A percentile compares a stretch with the other conserved stretches of the same genome.
These are phyloP conservation scores for Vachellia collinsii DNA, from an alignment of 306 rosid genomes.

Conservation along the genomic window DNA sequence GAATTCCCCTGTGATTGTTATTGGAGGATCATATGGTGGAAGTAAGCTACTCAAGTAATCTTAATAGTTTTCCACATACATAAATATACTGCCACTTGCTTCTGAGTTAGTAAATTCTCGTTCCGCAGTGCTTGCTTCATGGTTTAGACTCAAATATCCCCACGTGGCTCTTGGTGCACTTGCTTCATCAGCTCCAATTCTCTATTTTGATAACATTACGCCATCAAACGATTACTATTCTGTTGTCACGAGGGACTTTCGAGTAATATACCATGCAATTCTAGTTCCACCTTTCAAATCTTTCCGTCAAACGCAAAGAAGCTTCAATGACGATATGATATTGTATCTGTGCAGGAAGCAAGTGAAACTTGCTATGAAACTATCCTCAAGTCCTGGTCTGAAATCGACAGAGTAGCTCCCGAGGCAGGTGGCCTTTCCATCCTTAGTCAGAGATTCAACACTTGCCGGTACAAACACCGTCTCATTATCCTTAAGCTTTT, in stretches of 20 bases:
- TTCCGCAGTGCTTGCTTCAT: conserved; percentile 50
- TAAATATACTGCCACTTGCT: background rate
- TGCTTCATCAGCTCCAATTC: conserved; percentile 60
- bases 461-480: conserved; percentile 49
- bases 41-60: conserved; percentile 41
- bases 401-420: conserved; percentile 54
- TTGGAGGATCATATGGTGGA: conserved; percentile 86
- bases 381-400: conserved; percentile 61
- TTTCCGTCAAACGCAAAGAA: background rate
- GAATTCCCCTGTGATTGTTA: conserved; percentile 59
- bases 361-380: conserved; percentile 49
- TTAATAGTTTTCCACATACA: background rate
- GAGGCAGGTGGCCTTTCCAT: conserved; percentile 51
- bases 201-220: conserved; percentile 47
- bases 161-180: conserved; percentile 51
- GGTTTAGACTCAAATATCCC: conserved; percentile 63
- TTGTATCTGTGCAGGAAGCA: conserved; percentile 41
- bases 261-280: conserved; percentile 42
- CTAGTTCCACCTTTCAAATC: background rate
- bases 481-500: conserved; percentile 39
- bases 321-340: conserved; percentile 1
- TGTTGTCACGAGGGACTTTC: conserved; percentile 61
- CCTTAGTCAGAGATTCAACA: conserved; percentile 54
- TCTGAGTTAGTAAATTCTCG: background rate
- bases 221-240: conserved; percentile 38